These are phyloP conservation scores for Phaeosphaeriaceae sp. DNA, from an alignment of 2,329 filamentous ascomycete genomes.

Conservation along the genomic window DNA sequence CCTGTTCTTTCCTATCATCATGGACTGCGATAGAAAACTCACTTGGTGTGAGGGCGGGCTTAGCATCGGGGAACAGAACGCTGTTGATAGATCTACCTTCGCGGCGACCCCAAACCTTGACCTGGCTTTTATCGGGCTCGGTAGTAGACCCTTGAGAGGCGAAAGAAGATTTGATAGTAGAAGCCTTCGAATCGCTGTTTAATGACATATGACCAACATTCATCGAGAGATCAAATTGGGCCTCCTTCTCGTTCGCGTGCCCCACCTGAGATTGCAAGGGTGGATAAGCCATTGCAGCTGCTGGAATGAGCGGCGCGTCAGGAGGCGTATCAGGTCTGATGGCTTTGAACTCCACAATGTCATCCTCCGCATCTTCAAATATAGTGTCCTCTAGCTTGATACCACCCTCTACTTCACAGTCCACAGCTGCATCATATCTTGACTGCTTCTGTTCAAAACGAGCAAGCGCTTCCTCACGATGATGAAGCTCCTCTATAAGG, in stretches of 20 bases:
- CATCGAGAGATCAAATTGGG: constrained; percentile 11
- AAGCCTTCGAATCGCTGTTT: constrained; percentile 10
- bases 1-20: constrained; percentile 32
- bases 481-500: constrained; percentile 48
- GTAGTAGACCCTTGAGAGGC: constrained; percentile 5
- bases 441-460: constrained; percentile 41
- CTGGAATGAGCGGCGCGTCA: constrained; percentile 1
- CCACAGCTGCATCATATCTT: constrained; percentile 32
- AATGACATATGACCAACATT: constrained; percentile 29
- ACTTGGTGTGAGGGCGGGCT: constrained; percentile 31
- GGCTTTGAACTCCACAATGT: constrained; percentile 27
- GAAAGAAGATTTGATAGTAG: constrained; percentile 12
- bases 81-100: constrained; percentile 28
- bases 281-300: constrained; percentile 21
- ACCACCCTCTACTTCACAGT: constrained; percentile 38
- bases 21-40: constrained; percentile 39
- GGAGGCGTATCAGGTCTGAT: constrained; percentile 28
- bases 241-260: background rate
- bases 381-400: constrained; percentile 22
- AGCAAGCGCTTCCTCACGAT: constrained; percentile 15
- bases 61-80: constrained; percentile 46
- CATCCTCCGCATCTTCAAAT: constrained; percentile 25
- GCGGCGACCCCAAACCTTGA: constrained; percentile 31
- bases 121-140: constrained; percentile 11
- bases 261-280: constrained; percentile 22